Evolutionary conservation across 2,329 filamentous ascomycete genomes (phyloP).

Genomic region (Neonectria faginata): DNA sequence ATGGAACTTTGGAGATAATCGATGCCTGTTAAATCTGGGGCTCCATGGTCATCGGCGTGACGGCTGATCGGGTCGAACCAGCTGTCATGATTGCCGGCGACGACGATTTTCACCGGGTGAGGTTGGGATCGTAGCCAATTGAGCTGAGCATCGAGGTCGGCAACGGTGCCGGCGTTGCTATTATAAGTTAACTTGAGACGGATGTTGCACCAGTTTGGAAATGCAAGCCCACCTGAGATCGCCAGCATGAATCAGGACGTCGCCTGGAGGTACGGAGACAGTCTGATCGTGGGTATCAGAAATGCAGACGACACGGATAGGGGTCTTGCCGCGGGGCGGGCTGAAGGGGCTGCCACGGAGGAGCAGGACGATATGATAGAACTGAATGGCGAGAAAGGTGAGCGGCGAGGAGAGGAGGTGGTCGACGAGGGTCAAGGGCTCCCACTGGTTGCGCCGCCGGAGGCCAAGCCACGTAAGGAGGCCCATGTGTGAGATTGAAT

Average conservation of each 20-base stretch:
- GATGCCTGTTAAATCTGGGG: slow-evolving; percentile 74
- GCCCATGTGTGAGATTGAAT: slow-evolving; percentile 52
- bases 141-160: slow-evolving; percentile 83
- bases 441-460: slow-evolving; percentile 61
- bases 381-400: slow-evolving; percentile 68
- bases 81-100: slow-evolving; percentile 90
- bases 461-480: slow-evolving; percentile 60
- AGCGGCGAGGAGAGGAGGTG: slow-evolving; percentile 77
- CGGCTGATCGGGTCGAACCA: slow-evolving; percentile 80
- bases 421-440: slow-evolving; percentile 67
- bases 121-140: slow-evolving; percentile 83
- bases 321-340: slow-evolving; percentile 64
- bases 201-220: not conserved
- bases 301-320: slow-evolving; percentile 85
- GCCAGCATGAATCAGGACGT: slow-evolving; percentile 90
- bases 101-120: slow-evolving; percentile 82
- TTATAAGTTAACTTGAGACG: slow-evolving; percentile 61
- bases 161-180: slow-evolving; percentile 77
- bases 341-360: slow-evolving; percentile 75
- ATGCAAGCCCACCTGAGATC: slow-evolving; percentile 50
- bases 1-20: slow-evolving; percentile 80
- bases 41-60: slow-evolving; percentile 63
- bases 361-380: slow-evolving; percentile 73
- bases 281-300: slow-evolving; percentile 85
- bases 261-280: slow-evolving; percentile 75